Conservation (phyloP, 257 asterid genomes). For the Jaltomata sinuosa region DNA sequence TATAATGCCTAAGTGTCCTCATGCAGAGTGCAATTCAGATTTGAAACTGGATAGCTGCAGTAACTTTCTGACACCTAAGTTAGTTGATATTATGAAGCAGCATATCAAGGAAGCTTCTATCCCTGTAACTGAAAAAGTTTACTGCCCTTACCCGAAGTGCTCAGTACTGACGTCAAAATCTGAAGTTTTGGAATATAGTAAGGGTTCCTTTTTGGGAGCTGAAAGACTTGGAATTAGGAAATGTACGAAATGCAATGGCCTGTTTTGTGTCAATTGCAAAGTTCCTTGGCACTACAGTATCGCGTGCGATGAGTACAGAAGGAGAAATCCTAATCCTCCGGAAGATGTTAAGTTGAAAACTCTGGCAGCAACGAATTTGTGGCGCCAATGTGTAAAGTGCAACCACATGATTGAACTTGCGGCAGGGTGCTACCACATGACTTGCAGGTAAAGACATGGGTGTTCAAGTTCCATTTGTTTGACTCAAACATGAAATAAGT, state of each 20-base stretch:
- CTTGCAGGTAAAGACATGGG: constrained; percentile 43
- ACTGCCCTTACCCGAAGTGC: constrained; percentile 53
- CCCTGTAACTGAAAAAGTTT: constrained; percentile 33
- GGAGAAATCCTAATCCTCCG: constrained; percentile 19
- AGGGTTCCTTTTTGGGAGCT: background rate
- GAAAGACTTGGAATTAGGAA: constrained; percentile 7
- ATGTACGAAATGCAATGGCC: constrained; percentile 40
- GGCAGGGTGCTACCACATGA: constrained; percentile 62
- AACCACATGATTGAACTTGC: constrained; percentile 47
- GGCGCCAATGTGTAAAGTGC: constrained; percentile 62
- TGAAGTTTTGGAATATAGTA: constrained; percentile 18
- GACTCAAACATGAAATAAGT: background rate
- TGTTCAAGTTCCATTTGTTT: constrained; percentile 1
- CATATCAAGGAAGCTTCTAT: constrained; percentile 46
- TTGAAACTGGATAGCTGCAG: constrained; percentile 33
- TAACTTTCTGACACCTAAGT: constrained; percentile 32
- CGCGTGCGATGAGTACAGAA: constrained; percentile 21
- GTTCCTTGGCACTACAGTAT: constrained; percentile 51
- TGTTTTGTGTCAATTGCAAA: constrained; percentile 44
- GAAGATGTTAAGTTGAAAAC: constrained; percentile 41
- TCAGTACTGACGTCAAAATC: constrained; percentile 36
- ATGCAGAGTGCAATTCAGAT: constrained; percentile 30
- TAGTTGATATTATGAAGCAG: constrained; percentile 34
- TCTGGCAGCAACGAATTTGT: constrained; percentile 34
- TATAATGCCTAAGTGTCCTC: constrained; percentile 42